Evolutionary conservation across 78 protist species (phyloP).

Genomic region (Dictyostelium discoideum): dicty_2.7 NC_007091.3:1969501-1970000

Average conservation of each 20-base stretch:
- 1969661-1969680: not conserved
- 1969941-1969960: conserved; percentile 75
- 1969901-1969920: not conserved
- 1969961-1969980: conserved; percentile 32
- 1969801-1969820: conserved; percentile 44
- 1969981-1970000: conserved; percentile 10
- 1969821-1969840: not conserved
- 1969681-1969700: conserved; percentile 24
- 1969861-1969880: conserved; percentile 30
- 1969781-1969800: conserved; percentile 21
- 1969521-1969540: conserved; percentile 32
- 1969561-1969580: conserved; percentile 55
- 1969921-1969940: not conserved
- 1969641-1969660: not conserved
- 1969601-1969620: conserved; percentile 10
- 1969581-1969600: conserved; percentile 26
- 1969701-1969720: conserved; percentile 12
- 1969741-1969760: conserved; percentile 38
- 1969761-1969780: not conserved
- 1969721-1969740: conserved; percentile 34
- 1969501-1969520: conserved; percentile 77
- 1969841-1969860: conserved; percentile 20
- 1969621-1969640: not conserved
- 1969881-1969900: conserved; percentile 6
- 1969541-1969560: conserved; percentile 21